Conservation (phyloP, 257 asterid species). For the Solanum okadae region DNA sequence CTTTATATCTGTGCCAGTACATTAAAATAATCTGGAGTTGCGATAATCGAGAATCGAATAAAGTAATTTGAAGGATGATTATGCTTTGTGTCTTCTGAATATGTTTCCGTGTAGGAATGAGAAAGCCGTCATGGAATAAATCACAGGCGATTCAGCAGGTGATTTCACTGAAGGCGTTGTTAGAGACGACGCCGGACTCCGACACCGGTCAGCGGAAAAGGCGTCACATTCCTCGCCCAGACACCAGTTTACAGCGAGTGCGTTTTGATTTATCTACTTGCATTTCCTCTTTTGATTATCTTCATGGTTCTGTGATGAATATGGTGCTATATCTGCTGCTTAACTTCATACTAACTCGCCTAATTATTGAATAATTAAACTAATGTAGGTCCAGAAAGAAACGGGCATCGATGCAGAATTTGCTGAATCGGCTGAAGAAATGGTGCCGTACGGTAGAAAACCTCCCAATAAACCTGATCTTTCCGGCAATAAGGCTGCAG, state of each 20-base stretch:
- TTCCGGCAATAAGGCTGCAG: conserved; percentile 34
- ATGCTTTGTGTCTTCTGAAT: not conserved
- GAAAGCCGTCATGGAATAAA: conserved; percentile 99
- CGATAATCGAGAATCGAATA: not conserved
- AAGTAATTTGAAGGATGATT: not conserved
- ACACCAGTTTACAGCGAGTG: conserved; percentile 22
- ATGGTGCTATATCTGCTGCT: not conserved
- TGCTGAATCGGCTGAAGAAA: conserved; percentile 44
- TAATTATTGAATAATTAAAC: conserved; percentile 8
- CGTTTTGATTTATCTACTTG: conserved; percentile 23
- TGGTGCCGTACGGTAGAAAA: conserved; percentile 22
- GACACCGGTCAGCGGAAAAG: conserved; percentile 36
- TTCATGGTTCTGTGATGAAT: not conserved
- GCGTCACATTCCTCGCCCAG: conserved; percentile 38
- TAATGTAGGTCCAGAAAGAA: conserved; percentile 45
- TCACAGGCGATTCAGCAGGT: conserved; percentile 99
- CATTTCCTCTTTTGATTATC: not conserved
- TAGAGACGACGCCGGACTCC: conserved; percentile 58
- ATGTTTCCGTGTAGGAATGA: conserved; percentile 57
- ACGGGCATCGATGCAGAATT: conserved; percentile 38
- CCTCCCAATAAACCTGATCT: conserved; percentile 39
- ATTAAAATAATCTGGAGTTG: not conserved
- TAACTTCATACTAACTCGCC: not conserved
- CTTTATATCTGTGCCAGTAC: not conserved
- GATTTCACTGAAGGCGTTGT: conserved; percentile 76